A percentile compares a stretch with the other conserved stretches of the same genome.
Conservation (phyloP, 2,329 filamentous ascomycete genomes). For the Trichoderma oligosporum region DNA sequence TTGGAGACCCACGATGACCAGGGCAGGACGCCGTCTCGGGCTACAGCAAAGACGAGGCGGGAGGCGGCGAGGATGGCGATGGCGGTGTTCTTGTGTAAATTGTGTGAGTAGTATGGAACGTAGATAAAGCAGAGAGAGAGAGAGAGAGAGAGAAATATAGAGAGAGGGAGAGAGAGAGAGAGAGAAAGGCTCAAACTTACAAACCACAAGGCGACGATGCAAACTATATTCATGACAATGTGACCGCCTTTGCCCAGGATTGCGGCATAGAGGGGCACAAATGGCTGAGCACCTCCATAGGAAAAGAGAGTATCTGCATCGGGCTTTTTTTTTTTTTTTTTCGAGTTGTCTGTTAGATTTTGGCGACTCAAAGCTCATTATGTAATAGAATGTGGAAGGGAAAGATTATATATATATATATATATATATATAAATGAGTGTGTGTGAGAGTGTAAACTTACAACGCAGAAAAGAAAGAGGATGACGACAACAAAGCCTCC, state of each 20-base stretch:
- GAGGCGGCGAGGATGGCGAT: constrained; percentile 57
- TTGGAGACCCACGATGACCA: constrained; percentile 55
- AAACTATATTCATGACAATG: constrained; percentile 59
- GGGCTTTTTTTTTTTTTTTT: constrained; percentile 39
- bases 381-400: too few relatives aligned
- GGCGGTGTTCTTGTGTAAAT: constrained; percentile 47
- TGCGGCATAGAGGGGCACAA: constrained; percentile 55
- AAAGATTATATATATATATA: too few relatives aligned
- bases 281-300: constrained; percentile 54
- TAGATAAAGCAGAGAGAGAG: too few relatives aligned
- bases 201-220: constrained; percentile 48
- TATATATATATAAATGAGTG: too few relatives aligned
- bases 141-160: background rate
- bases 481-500: constrained; percentile 55
- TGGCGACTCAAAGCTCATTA: background rate
- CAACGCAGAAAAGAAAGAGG: constrained; percentile 56
- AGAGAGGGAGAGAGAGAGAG: background rate
- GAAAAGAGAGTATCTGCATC: constrained; percentile 50
- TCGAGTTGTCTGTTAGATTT: background rate
- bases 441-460: constrained; percentile 34
- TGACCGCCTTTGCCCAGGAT: constrained; percentile 54
- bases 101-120: fast-evolving
- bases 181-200: constrained; percentile 32
- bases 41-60: constrained; percentile 60
- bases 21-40: constrained; percentile 57